phyloP scores from a whole-genome alignment of 345 rosid species.

The Euphorbia lathyris region DNA sequence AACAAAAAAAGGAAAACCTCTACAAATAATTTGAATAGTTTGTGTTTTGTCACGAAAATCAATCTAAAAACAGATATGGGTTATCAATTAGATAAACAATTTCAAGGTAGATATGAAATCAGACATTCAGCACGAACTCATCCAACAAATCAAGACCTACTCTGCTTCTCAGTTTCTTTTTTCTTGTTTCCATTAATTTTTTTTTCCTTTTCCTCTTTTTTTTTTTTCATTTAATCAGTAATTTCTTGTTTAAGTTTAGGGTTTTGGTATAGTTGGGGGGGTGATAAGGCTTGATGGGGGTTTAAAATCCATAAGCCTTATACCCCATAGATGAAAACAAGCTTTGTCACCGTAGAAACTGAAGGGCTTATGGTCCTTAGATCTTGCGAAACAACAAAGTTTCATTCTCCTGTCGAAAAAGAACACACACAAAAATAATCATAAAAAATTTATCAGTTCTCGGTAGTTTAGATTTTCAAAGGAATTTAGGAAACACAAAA shows the following conservation, averaged over 20 bases:
- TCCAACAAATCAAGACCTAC: neutral
- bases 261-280: neutral
- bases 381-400: slow-evolving; percentile 36
- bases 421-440: slow-evolving; percentile 36
- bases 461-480: slow-evolving; percentile 22
- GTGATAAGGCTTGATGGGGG: slow-evolving; percentile 6
- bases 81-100: neutral
- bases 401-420: slow-evolving; percentile 56
- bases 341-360: slow-evolving; percentile 30
- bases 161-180: neutral
- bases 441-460: slow-evolving; percentile 54
- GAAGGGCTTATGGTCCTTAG: slow-evolving; percentile 31
- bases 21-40: neutral
- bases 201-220: neutral
- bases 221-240: neutral
- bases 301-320: slow-evolving; percentile 8
- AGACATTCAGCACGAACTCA: neutral
- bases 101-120: neutral
- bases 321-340: slow-evolving; percentile 22
- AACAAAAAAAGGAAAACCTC: neutral
- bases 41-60: neutral
- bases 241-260: neutral
- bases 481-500: neutral
- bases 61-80: no score
- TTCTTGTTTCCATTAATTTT: neutral